These are phyloP conservation scores for Mycena maculata DNA, from an alignment of 768 basidiomycete species.

Conservation along the genomic window DNA sequence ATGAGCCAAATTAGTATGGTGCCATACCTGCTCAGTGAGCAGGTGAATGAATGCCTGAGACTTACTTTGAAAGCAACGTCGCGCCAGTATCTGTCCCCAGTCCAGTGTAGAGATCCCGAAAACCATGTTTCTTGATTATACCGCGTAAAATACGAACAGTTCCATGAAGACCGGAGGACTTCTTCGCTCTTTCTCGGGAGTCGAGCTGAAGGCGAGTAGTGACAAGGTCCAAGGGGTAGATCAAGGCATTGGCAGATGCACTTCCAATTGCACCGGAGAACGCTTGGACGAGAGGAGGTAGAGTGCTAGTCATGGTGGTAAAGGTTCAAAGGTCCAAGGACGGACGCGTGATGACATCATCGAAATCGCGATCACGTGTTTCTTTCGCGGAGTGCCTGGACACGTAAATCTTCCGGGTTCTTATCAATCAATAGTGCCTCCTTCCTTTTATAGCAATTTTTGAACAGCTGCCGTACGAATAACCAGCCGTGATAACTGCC, in stretches of 20 bases:
- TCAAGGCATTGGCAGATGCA: slow-evolving; percentile 62
- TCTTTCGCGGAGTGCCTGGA: no score
- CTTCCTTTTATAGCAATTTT: no score
- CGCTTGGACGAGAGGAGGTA: slow-evolving; percentile 71
- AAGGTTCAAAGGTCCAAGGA: background rate
- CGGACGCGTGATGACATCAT: slow-evolving; percentile 17
- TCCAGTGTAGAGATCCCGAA: slow-evolving; percentile 62
- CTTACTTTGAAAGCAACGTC: slow-evolving; percentile 65
- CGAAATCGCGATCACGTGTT: slow-evolving; percentile 17
- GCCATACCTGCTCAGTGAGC: background rate
- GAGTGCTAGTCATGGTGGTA: slow-evolving; percentile 62
- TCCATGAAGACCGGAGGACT: slow-evolving; percentile 40
- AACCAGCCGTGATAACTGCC: no score
- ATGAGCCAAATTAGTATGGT: background rate
- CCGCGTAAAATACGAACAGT: slow-evolving; percentile 53
- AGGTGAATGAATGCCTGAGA: background rate
- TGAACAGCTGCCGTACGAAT: no score
- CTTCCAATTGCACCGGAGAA: slow-evolving; percentile 68
- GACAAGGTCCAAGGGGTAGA: slow-evolving; percentile 71
- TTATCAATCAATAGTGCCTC: no score
- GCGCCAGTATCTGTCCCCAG: slow-evolving; percentile 63
- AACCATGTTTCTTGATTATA: slow-evolving; percentile 54
- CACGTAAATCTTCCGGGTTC: no score
- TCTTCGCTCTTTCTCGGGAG: slow-evolving; percentile 38
- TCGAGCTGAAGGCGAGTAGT: slow-evolving; percentile 62